Evolutionary conservation across 1,284 basidiomycete species (phyloP), one percentile per base, ranked within the genome.

Genomic region (Irpex lacteus): DNA sequence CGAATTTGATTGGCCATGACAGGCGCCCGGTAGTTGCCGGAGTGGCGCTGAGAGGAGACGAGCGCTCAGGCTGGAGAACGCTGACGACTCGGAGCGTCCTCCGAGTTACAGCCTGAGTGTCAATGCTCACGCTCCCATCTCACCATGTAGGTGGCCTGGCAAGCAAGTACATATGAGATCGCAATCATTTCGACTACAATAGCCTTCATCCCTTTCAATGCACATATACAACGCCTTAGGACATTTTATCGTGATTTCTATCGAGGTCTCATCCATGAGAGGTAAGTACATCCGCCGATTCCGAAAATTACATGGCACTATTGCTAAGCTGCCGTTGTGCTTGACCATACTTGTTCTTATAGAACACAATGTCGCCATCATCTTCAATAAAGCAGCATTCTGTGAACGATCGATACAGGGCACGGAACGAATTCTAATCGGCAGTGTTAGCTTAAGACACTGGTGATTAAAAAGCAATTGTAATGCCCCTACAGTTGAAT

Each of bases 301-400:
- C 26, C 26, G 4, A 26, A 26, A 26, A 26, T 26, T 26, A 26
- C 26, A 26, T 26, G 8, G 40, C 40, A 44, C 40, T 44, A 44
- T 15, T 44, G 8, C 70, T 70, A 5, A 74, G 64, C 32, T 66
- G 64, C 4, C 75, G 67, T 21, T 64, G 68, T 5, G 71, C 63
- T 40, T 70, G 61, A 13, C 91, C 92, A 26, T 82, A 69, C 57
- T 78, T 80, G 75, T 94, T 88, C 77, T 89, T 89, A 81, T 87
- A 94, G 77, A 94, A 94, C 19, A 89, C 82, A 69, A 93, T 83
- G 64, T 88, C 85, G 59, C 88, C 90, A 66, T 88, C 85, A 69
- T 92, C 88, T 72, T 93, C 91, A 64, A 93, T 84, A 78, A 89
- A 92, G 72, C 77, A 53, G 68, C 74, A 81, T 59, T 82, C 72